Evolutionary conservation across 2,329 filamentous ascomycete genomes (phyloP), one percentile per base, ranked within the genome.

Genomic region (Aspergillus sojae): DNA sequence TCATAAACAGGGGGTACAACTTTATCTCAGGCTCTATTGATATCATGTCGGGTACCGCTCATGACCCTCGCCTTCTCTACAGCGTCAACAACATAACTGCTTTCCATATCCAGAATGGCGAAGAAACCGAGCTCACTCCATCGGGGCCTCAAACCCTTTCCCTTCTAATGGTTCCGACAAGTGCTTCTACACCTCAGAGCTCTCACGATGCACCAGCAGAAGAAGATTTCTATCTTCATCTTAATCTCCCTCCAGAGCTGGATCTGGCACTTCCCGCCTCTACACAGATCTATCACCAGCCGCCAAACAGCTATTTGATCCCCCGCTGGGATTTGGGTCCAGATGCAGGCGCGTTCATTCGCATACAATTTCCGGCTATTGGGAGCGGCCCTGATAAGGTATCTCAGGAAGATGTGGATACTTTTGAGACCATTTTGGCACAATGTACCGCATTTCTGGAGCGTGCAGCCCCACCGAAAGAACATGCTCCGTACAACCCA

Each of bases 371-470:
- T 70, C 94, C 94, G 0, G 77, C 84, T 3, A 82, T 91, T 28
- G 92, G 92, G 23, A 88, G 84, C 64, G 89, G 91, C 0, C 76
- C 83, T 10, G 76, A 75, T 39, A 83, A 86, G 39, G 90, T 91
- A 30, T 86, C 91, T 1, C 93, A 97, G 77, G 94, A 98, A 76
- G 94, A 97, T 76, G 85, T 96, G 48, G 93, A 97, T 75, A 98
- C 94, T 0, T 98, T 97, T 73, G 94, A 98, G 82, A 97, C 94
- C 3, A 98, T 98, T 68, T 85, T 98, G 57, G 94, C 94, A n/a
- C 93, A 98, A 80, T 98, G 94, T 79, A 98, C 94, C 2, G 92
- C 94, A 2, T 98, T 99, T 77, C 86, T 97, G 5, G 94, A 98
- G 78, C 88, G 93, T 52, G 90, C 92, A 11, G 84, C 89, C 46